These are phyloP conservation scores for Henckelia pumila DNA, from an alignment of 257 asterid species.

Conservation along the genomic window DNA sequence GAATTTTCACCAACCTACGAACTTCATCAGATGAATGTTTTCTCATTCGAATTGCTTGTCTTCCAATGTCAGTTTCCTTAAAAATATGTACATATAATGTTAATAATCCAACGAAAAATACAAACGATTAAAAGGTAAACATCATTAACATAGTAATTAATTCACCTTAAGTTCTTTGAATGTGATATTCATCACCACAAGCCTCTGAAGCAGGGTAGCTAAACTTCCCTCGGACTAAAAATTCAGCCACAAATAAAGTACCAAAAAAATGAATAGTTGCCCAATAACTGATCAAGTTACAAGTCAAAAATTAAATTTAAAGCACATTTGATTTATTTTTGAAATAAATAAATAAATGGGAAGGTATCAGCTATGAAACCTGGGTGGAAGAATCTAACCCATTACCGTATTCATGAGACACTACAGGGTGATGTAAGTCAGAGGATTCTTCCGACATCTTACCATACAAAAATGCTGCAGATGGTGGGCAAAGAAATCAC, in stretches of 20 bases:
- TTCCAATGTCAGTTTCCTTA: slow-evolving; percentile 56
- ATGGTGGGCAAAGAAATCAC: slow-evolving; percentile 50
- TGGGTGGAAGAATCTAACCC: slow-evolving; percentile 53
- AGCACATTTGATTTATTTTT: not conserved
- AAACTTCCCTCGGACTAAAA: slow-evolving; percentile 36
- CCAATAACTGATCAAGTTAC: not conserved
- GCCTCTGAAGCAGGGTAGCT: slow-evolving; percentile 44
- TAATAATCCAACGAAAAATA: not conserved
- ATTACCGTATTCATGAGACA: slow-evolving; percentile 75
- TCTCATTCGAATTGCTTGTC: slow-evolving; percentile 40
- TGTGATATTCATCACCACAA: slow-evolving; percentile 45
- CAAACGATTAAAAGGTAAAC: not conserved
- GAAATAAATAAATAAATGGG: no score
- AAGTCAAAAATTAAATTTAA: not conserved
- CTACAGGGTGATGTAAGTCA: slow-evolving; percentile 72
- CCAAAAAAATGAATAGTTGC: not conserved
- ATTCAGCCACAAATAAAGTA: slow-evolving; percentile 8
- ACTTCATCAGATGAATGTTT: slow-evolving; percentile 54
- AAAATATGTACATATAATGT: not conserved
- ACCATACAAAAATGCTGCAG: slow-evolving; percentile 68
- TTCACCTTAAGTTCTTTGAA: slow-evolving; percentile 48
- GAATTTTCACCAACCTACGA: slow-evolving; percentile 45
- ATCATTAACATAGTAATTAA: not conserved
- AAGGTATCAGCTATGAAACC: no score
- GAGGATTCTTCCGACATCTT: slow-evolving; percentile 45